Evolutionary conservation across 768 basidiomycete genomes (phyloP).

Genomic region (Pleurotus sapidus): DNA sequence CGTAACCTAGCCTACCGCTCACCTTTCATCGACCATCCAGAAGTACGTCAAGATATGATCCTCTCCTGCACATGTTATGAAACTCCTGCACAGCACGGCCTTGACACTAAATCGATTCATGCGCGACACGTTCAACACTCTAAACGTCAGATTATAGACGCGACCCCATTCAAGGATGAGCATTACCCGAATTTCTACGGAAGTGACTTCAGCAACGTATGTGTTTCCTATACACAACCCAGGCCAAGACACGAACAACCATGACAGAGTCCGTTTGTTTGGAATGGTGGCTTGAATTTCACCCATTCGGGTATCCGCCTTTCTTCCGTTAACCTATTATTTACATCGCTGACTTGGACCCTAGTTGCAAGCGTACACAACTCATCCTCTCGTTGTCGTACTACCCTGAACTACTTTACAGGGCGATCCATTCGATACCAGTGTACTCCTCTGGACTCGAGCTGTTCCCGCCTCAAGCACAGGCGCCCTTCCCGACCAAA

Average conservation of each 20-base stretch:
- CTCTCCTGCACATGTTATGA: not conserved
- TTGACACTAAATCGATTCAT: conserved; percentile 33
- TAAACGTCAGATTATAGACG: conserved; percentile 32
- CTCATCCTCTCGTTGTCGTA: not conserved
- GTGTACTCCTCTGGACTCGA: conserved; percentile 59
- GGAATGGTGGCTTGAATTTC: conserved; percentile 47
- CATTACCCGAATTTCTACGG: conserved; percentile 49
- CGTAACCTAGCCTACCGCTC: conserved; percentile 40
- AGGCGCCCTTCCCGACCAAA: conserved; percentile 39
- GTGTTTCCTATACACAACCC: not conserved
- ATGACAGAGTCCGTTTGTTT: conserved; percentile 38
- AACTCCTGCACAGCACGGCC: conserved; percentile 27
- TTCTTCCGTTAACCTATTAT: not conserved
- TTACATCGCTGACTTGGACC: no score
- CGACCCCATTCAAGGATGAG: conserved; percentile 37
- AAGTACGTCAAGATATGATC: conserved; percentile 16
- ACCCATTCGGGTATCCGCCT: conserved; percentile 37
- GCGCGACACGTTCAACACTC: conserved; percentile 29
- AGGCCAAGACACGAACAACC: not conserved
- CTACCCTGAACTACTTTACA: conserved; percentile 11
- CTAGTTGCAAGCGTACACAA: conserved; percentile 42
- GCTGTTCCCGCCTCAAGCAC: conserved; percentile 35
- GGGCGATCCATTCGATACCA: conserved; percentile 56
- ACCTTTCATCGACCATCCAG: conserved; percentile 32
- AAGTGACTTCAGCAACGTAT: conserved; percentile 45